Percentiles rank a stretch among this genome's conserved stretches.
Evolutionary conservation across 352 stramenopile species (phyloP).

Genomic region (Thraustochytrium striatum): DNA sequence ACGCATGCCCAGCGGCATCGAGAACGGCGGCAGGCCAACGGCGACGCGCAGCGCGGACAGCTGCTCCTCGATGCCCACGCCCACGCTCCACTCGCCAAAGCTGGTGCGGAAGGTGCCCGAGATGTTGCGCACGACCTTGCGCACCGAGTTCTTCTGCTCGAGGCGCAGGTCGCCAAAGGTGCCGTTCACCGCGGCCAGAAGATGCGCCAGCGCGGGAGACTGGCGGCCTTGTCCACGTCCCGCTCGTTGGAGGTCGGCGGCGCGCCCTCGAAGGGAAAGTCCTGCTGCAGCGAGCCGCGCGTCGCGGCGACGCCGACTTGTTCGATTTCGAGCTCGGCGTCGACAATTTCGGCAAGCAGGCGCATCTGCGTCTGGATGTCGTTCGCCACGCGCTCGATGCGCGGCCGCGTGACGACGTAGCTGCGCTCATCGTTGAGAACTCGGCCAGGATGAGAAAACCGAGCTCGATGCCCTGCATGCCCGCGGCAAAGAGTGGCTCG

Average conservation of each 20-base stretch:
- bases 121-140: constrained; percentile 55
- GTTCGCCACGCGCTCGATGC: constrained; percentile 51
- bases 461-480: constrained; percentile 52
- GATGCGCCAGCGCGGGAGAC: constrained; percentile 50
- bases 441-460: constrained; percentile 52
- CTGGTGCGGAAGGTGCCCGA: constrained; percentile 49
- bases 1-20: constrained; percentile 26
- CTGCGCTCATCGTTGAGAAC: constrained; percentile 50
- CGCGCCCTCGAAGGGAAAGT: constrained; percentile 53
- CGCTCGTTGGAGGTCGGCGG: constrained; percentile 48
- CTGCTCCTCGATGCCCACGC: constrained; percentile 54
- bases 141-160: constrained; percentile 50
- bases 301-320: background rate
- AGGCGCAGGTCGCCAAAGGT: background rate
- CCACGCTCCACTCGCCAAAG: constrained; percentile 54
- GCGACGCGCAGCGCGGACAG: constrained; percentile 44
- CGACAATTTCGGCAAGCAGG: constrained; percentile 31
- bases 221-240: constrained; percentile 38
- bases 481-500: constrained; percentile 52
- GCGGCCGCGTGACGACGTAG: constrained; percentile 53
- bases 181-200: constrained; percentile 46
- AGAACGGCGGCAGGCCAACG: constrained; percentile 50
- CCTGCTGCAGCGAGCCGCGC: constrained; percentile 51
- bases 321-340: constrained; percentile 55
- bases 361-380: constrained; percentile 52